phyloP scores from a whole-genome alignment of 192 early-diverging fungal genomes.

The Backusella tuberculispora region DNA sequence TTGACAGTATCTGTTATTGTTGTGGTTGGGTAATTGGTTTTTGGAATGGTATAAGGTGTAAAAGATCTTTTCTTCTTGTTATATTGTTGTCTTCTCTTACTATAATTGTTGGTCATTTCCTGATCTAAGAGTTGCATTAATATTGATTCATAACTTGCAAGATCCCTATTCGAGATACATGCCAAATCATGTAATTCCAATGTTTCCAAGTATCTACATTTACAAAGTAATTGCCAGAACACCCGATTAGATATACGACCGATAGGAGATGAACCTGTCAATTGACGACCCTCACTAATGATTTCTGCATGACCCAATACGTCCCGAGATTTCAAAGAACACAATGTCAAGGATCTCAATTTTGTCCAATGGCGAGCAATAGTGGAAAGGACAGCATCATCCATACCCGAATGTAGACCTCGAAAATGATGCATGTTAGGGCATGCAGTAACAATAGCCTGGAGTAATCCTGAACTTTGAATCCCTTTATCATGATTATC shows the following conservation, averaged over 20 bases:
- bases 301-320: conserved; percentile 16
- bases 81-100: conserved; percentile 6
- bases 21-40: neutral
- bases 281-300: conserved; percentile 14
- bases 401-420: conserved; percentile 47
- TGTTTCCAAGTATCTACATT: conserved; percentile 39
- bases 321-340: conserved; percentile 16
- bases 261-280: conserved; percentile 12
- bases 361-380: conserved; percentile 50
- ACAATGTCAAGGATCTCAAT: conserved; percentile 40
- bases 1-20: neutral
- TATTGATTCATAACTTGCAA: neutral
- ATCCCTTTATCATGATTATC: conserved; percentile 46
- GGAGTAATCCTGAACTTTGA: conserved; percentile 40
- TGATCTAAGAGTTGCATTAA: neutral
- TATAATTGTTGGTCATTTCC: neutral
- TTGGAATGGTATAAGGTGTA: conserved; percentile 21
- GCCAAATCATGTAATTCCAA: conserved; percentile 50
- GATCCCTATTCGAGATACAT: conserved; percentile 44
- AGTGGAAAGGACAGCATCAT: conserved; percentile 44
- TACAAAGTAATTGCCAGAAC: conserved; percentile 33
- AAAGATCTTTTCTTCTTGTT: neutral
- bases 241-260: conserved; percentile 11
- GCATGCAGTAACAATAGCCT: conserved; percentile 48
- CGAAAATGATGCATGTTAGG: conserved; percentile 48